Base-by-base conservation (phyloP, 163 green algal genomes). In the Scenedesmus sp. region DNA sequence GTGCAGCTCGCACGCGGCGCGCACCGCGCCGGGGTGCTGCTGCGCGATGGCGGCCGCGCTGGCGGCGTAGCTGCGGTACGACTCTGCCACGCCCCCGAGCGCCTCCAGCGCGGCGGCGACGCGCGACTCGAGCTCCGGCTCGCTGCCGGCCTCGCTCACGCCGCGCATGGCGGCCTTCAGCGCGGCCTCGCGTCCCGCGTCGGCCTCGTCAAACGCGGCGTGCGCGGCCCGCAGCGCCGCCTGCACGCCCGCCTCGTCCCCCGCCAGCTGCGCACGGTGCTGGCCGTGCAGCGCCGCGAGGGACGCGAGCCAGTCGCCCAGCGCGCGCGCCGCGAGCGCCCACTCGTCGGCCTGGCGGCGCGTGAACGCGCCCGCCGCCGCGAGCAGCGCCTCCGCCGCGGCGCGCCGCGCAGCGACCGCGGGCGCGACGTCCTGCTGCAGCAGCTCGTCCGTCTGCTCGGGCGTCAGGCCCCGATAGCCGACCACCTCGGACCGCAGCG, bases 11-110 rank as follows among this genome's bases (percentile, higher is more conserved):
- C 80, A 70, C 51, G 67, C 60, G 53, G 69, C 15, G 1, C 33
- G 57, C 26, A 89, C 62, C 28, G 28, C 31, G n/a, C 15, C 31
- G 10, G 86, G 86, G 75, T 89, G 80, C 28, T 54, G 58, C 6
- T 62, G 63, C 5, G 82, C 84, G 5, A 80, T 20, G 39, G 64
- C 24, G 0, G 62, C 70, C 50, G 82, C 74, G 18, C 64, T 62
- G 14, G 67, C 53, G 22, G 87, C 70, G 60, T 85, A 85, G 0
- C 20, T 47, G 50, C 86, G 83, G 66, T 92, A 93, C 10, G 87
- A 87, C 3, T 53, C 85, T 53, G 91, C 85, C 14, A 93, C 84
- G 3, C 73, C 78, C 36, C 88, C 75, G 65, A 93, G 80, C 0
- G 58, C 18, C 4, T 53, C 24, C 47, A 93, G 60, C 2, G 86